A percentile compares a stretch with the other conserved stretches of the same genome.
Evolutionary conservation across 257 asterid genomes (phyloP).

Genomic region (Henckelia pumila): DNA sequence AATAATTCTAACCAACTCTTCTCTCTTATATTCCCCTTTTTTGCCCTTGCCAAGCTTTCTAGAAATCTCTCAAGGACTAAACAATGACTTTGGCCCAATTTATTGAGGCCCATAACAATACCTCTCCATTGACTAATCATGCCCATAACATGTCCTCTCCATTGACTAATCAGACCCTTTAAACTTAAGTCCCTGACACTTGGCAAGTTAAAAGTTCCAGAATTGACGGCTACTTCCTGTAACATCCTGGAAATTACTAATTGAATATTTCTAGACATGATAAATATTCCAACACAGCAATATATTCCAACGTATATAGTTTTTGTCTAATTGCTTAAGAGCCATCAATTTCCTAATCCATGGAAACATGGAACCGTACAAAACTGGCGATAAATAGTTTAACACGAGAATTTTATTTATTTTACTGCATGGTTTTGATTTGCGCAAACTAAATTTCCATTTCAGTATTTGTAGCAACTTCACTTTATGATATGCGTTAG

Average conservation of each 20-base stretch:
- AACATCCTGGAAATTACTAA: neutral
- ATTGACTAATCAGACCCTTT: too few species aligned
- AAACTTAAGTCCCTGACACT: too few species aligned
- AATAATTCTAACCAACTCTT: too few species aligned
- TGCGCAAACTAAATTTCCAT: neutral
- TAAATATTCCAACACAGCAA: neutral
- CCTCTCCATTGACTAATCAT: too few species aligned
- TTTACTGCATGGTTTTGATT: slow-evolving; percentile 7
- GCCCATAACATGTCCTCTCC: too few species aligned
- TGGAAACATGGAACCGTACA: slow-evolving; percentile 4
- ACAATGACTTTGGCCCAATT: too few species aligned
- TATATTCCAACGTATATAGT: neutral
- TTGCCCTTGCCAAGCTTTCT: too few species aligned
- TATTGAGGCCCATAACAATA: too few species aligned
- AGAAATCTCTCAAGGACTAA: too few species aligned
- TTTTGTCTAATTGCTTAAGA: neutral
- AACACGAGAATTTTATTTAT: slow-evolving; percentile 15
- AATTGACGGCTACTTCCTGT: slow-evolving; percentile 11
- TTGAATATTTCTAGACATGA: neutral
- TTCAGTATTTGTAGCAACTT: slow-evolving; percentile 8
- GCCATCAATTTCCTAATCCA: neutral
- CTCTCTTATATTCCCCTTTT: too few species aligned
- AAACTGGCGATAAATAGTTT: neutral
- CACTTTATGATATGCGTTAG: neutral
- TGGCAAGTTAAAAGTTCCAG: slow-evolving; percentile 9